Base-by-base conservation (phyloP, 345 rosid species). In the Mallotus nudiflorus region DNA sequence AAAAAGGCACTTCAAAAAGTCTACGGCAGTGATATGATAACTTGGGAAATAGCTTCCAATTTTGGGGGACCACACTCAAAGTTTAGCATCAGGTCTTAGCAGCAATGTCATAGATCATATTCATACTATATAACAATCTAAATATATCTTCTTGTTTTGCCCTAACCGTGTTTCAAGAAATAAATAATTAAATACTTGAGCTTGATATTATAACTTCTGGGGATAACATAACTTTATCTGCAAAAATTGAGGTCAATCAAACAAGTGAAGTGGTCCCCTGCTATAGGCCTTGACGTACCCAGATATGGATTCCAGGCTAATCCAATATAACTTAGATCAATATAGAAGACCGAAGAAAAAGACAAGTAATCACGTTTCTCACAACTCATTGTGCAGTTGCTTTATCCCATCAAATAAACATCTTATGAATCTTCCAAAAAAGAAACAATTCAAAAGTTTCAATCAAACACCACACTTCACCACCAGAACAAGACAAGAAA, bases 261-360 rank as follows among this genome's bases (percentile, higher is more conserved):
- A 68, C 44, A 65, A 29, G 72, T 46, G 72, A 46, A 65, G 82
- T 66, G 82, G 75, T 69, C 78, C 81, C 81, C 74, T 46, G 52
- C 60, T 66, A 59, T 33, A 33, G 6, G 37, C 37, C 37, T 33
- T 33, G 37, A 6, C 37, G 6, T 33, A 33, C 6, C 37, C 37
- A 33, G 6, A 33, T 33, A 33, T 33, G 37, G 37, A 33, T 6
- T 33, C 37, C 37, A 33, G 37, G 37, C 37, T 33, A 6, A 3
- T 33, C 37, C 51, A 70, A 11, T 18, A 58, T 71, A 27, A 60
- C 60, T 75, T 14, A 70, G 68, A 46, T 62, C 62, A 56, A 70
- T 15, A 51, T 22, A 65, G 56, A 57, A 27, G 52, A 69, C 48
- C 31, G 40, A 29, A 56, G 63, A 42, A 56, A 53, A 68, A 18